Evolutionary conservation across 2,329 filamentous ascomycete species (phyloP), one percentile per base, ranked within the genome.

Genomic region (Aquanectria penicillioides): DNA sequence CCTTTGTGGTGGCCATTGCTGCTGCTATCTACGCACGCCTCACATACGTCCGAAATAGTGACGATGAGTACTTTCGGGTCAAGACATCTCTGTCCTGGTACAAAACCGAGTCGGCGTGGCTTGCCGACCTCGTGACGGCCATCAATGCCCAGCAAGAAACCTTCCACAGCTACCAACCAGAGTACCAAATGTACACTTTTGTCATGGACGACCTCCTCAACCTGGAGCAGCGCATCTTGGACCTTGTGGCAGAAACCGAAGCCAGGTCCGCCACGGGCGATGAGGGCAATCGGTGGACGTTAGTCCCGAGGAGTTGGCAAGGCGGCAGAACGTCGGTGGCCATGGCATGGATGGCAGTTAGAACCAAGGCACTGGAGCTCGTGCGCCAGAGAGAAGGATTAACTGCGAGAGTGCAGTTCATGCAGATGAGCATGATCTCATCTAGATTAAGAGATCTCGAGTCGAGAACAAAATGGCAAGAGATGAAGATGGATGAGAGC

Each of bases 341-440:
- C 34, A 73, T 83, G 63, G 75, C 76, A 13, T 82, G 81, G 80
- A 57, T 82, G 31, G 72, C 75, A 1, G 77, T 80, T 11, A 70
- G 80, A 26, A 73, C 74, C 8, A 81, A 81, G 60, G 78, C 78
- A 3, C 59, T 82, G 53, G 78, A 82, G 52, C 65, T 82, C 12
- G 78, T 80, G 15, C 73, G 78, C 22, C 78, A 82, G 71, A 74
- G 80, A 41, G 79, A 82, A 49, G 75, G 77, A 3, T 63, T 81
- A 63, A 80, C 78, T 2, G 74, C 73, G 7, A 72, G 79, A 31
- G 79, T 83, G 34, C 74, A 81, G 43, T 83, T 82, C 62, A 75
- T 80, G 53, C 79, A 83, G 66, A 79, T 80, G 73, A 80, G 77
- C 70, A 78, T 82, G 74, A 75, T 82, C 25, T 77, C 78, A 38